Conservation (phyloP, 371 early-diverging fungal species). For the Batkoa obscura region DNA sequence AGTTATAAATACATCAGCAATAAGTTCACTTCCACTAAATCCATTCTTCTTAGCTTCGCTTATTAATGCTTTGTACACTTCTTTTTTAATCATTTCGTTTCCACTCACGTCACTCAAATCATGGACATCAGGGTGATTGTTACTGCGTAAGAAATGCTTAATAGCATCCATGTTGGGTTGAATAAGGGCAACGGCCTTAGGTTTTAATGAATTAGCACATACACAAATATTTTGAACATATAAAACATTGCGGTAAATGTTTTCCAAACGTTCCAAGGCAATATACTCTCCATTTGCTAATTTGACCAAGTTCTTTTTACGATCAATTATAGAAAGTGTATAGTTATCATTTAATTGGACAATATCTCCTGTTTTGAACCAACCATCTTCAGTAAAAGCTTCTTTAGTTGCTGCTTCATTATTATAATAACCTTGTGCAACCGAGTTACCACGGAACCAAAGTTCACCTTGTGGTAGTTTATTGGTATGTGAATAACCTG, state of each 20-base stretch:
- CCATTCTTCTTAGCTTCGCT: constrained; percentile 29
- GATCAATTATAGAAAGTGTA: constrained; percentile 55
- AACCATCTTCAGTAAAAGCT: constrained; percentile 60
- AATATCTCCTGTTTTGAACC: constrained; percentile 93
- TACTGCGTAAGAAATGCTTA: constrained; percentile 14
- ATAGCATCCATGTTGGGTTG: constrained; percentile 17
- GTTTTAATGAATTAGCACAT: constrained; percentile 52
- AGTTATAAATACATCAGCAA: constrained; percentile 44
- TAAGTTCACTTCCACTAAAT: constrained; percentile 48
- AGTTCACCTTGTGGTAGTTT: constrained; percentile 72
- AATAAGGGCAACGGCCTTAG: constrained; percentile 37
- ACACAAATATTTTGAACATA: constrained; percentile 72
- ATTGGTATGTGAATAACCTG: constrained; percentile 49
- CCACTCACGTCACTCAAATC: constrained; percentile 24
- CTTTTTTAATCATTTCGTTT: constrained; percentile 18
- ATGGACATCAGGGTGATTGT: constrained; percentile 3
- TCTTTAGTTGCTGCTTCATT: constrained; percentile 55
- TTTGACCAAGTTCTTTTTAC: constrained; percentile 82
- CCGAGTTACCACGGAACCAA: constrained; percentile 62
- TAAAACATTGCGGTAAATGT: constrained; percentile 59
- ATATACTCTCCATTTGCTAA: constrained; percentile 88
- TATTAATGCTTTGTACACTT: constrained; percentile 21
- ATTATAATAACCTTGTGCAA: constrained; percentile 63
- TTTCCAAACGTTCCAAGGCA: constrained; percentile 94
- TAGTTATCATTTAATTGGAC: constrained; percentile 58